Percentiles rank a stretch among this genome's conserved stretches.
Conservation (phyloP, 257 asterid genomes). For the Salvia rosmarinus region DNA sequence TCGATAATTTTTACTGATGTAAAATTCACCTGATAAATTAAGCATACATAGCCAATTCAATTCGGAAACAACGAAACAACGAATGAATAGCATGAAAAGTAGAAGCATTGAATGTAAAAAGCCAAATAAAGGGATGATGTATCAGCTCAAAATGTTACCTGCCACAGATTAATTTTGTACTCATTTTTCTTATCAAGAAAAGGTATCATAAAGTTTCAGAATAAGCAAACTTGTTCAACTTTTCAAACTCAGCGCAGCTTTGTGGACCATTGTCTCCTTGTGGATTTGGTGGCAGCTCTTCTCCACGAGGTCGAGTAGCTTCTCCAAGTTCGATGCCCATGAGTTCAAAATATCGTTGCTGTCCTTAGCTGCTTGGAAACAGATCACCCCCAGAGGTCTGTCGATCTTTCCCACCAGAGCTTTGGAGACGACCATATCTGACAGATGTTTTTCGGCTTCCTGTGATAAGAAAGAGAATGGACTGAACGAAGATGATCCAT, state of each 20-base stretch:
- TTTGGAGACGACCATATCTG: constrained; percentile 92
- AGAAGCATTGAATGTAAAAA: constrained; percentile 1
- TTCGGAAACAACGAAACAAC: neutral
- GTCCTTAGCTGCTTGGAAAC: constrained; percentile 77
- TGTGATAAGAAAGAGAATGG: constrained; percentile 26
- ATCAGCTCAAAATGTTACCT: neutral
- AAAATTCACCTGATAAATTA: neutral
- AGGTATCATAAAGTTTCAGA: neutral
- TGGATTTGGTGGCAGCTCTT: constrained; percentile 99
- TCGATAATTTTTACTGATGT: neutral
- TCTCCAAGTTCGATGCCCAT: constrained; percentile 86
- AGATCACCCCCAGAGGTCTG: constrained; percentile 79
- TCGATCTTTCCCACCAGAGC: constrained; percentile 85
- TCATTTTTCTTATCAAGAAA: neutral
- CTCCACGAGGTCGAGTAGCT: constrained; percentile 93
- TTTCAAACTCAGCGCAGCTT: constrained; percentile 66
- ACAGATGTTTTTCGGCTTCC: constrained; percentile 91
- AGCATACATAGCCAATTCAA: neutral
- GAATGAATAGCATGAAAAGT: constrained; percentile 18
- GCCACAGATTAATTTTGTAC: constrained; percentile 9
- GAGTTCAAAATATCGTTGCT: constrained; percentile 85
- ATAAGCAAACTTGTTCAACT: constrained; percentile 3
- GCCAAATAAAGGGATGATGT: neutral
- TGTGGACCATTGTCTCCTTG: constrained; percentile 97
- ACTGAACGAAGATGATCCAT: neutral